Base-by-base conservation (phyloP, 2,329 filamentous ascomycete genomes). In the Knoxdaviesia proteae region DNA sequence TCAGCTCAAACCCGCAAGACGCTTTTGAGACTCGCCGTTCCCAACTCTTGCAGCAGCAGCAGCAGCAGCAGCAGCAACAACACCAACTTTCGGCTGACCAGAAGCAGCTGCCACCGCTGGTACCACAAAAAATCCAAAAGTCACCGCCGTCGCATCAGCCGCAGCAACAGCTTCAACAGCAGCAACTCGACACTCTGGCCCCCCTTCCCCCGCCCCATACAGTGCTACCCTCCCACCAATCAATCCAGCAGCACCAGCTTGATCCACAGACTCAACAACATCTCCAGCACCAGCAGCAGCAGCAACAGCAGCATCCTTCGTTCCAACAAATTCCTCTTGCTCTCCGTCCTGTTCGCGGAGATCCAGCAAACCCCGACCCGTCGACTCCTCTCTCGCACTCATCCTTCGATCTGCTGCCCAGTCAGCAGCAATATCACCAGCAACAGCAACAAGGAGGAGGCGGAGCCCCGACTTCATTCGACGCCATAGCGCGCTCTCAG, bases 1-100 rank as follows among this genome's bases (percentile, higher is more conserved):
- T 43, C 42, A 36, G 42, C 32, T 43, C 38, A 29, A 35, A 31
- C 6, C 20, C 2, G 20, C 20, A 20, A 20, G 38, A 40, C 10
- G 39, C 42, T 30, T 38, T 43, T 9, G 42, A 43, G n/a, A 37
- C 29, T 6, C 40, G 34, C 29, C 29, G 20, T 32, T 35, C 34
- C 31, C 42, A 38, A 32, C 20, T 20, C 3, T 20, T 20, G 38
- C 51, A 52, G 41, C 52, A 52, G 39, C 48, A 51, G 40, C 56
- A 55, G 30, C 52, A 51, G 43, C 52, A 51, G 46, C 53, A 55
- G 37, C 53, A 53, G 49, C 54, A 50, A 47, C 50, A 43, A 50
- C 35, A 47, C 38, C 52, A 51, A 44, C 40, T 8, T n/a, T 11
- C 41, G 10, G 10, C 36, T 33, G n/a, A 20, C 29, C 38, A 39